These are phyloP conservation scores for Phlyctochytrium planicorne DNA, from an alignment of 192 early-diverging fungal species.

Conservation along the genomic window DNA sequence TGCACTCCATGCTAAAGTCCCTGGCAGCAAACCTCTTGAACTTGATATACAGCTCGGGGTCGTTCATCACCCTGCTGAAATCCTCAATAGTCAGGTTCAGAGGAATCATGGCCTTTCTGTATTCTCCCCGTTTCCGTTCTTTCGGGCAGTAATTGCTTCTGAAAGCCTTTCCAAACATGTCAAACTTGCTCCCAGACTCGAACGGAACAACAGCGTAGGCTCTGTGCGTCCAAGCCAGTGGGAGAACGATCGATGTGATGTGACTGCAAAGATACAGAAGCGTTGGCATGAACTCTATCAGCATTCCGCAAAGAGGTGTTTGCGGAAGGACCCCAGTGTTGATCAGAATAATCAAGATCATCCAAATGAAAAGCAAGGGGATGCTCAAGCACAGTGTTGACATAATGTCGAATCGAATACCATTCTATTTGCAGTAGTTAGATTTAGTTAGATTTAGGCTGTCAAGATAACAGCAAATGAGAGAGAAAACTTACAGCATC, in stretches of 20 bases:
- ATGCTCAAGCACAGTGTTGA: neutral
- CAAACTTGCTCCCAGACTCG: too few species aligned
- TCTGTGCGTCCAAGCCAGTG: too few species aligned
- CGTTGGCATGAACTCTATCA: neutral
- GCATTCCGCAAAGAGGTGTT: neutral
- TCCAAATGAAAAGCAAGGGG: neutral
- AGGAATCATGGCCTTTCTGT: too few species aligned
- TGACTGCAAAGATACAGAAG: neutral
- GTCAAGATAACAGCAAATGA: too few species aligned
- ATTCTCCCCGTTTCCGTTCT: too few species aligned
- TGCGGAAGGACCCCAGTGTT: too few species aligned
- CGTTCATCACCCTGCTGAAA: neutral
- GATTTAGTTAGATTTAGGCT: neutral
- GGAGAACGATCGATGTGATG: neutral
- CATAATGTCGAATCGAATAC: slow-evolving; percentile 3
- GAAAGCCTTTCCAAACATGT: too few species aligned
- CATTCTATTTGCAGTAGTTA: neutral
- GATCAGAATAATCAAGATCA: neutral
- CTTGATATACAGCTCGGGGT: neutral
- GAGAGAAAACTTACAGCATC: neutral
- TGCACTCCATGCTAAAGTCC: neutral
- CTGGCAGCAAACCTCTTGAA: neutral
- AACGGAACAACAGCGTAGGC: too few species aligned
- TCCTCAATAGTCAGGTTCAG: too few species aligned
- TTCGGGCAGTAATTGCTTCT: too few species aligned